Conservation (phyloP, 2,329 filamentous ascomycete genomes). For the Neonectria coccinea region DNA sequence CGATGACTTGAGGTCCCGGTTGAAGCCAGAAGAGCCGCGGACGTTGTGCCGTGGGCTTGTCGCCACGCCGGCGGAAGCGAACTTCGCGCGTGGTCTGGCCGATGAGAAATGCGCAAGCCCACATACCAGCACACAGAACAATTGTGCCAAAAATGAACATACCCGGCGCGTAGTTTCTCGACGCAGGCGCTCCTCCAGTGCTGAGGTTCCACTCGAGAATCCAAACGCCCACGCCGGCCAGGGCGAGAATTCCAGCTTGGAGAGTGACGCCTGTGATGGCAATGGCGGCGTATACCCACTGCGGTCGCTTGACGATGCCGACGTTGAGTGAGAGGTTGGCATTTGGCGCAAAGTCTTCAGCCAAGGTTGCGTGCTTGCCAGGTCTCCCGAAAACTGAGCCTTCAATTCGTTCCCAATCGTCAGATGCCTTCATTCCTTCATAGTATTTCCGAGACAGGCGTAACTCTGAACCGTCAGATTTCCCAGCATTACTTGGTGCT, state of each 20-base stretch:
- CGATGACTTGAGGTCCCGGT: slow-evolving; percentile 37
- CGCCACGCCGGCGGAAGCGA: slow-evolving; percentile 11
- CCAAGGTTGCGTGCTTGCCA: neutral
- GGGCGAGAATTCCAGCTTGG: slow-evolving; percentile 29
- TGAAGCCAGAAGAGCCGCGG: slow-evolving; percentile 37
- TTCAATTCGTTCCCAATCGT: slow-evolving; percentile 2
- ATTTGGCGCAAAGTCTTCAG: slow-evolving; percentile 5
- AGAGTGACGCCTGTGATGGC: slow-evolving; percentile 29
- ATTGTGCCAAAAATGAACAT: slow-evolving; percentile 38
- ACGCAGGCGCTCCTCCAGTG: neutral
- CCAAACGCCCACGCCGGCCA: slow-evolving; percentile 37
- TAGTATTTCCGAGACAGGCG: slow-evolving; percentile 9
- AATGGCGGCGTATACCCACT: slow-evolving; percentile 22
- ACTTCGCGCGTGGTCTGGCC: slow-evolving; percentile 35
- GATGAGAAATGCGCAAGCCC: slow-evolving; percentile 37
- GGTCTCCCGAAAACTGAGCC: neutral
- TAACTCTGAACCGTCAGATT: neutral
- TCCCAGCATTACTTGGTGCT: neutral
- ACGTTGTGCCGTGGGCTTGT: neutral
- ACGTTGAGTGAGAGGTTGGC: slow-evolving; percentile 10
- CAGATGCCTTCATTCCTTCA: neutral
- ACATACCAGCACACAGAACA: slow-evolving; percentile 38
- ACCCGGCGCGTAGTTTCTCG: slow-evolving; percentile 29
- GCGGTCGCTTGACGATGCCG: slow-evolving; percentile 13
- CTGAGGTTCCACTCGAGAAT: slow-evolving; percentile 24